Evolutionary conservation across 2,329 filamentous ascomycete genomes (phyloP).

Genomic region (Trichocomaceae sp.): DNA sequence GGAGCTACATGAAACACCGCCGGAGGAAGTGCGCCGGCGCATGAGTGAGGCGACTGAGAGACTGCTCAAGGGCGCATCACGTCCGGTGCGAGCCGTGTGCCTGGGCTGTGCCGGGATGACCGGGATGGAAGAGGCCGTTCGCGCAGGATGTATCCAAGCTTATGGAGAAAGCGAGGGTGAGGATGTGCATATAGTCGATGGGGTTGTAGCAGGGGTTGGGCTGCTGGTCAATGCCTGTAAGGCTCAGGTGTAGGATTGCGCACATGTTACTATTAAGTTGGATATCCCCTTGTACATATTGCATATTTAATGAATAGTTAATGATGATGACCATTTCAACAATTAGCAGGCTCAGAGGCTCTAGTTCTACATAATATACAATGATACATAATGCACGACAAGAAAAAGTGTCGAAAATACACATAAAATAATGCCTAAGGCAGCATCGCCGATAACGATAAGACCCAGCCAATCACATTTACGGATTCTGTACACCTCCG

Average conservation of each 20-base stretch:
- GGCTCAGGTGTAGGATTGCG: too few species aligned
- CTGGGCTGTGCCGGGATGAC: conserved; percentile 91
- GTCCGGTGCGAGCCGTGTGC: conserved; percentile 61
- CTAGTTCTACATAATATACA: too few species aligned
- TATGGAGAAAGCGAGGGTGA: conserved; percentile 55
- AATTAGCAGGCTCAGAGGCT: too few species aligned
- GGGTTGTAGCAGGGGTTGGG: conserved; percentile 40
- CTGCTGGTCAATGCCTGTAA: conserved; percentile 32
- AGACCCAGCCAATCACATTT: conserved; percentile 3
- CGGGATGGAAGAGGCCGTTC: conserved; percentile 71
- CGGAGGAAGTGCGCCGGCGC: conserved; percentile 56
- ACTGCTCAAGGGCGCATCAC: conserved; percentile 47
- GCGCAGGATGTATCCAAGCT: conserved; percentile 58
- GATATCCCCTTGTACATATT: neutral
- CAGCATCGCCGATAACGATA: neutral
- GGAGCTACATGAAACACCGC: conserved; percentile 66
- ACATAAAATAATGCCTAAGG: neutral
- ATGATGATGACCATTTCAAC: too few species aligned
- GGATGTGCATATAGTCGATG: conserved; percentile 68
- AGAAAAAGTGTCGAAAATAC: neutral
- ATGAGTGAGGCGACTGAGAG: conserved; percentile 64
- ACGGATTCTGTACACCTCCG: neutral
- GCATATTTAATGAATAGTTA: neutral
- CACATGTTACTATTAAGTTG: too few species aligned
- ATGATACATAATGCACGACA: neutral